Conservation (phyloP, 305 asterid species). For the Nicotiana rustica region DNA sequence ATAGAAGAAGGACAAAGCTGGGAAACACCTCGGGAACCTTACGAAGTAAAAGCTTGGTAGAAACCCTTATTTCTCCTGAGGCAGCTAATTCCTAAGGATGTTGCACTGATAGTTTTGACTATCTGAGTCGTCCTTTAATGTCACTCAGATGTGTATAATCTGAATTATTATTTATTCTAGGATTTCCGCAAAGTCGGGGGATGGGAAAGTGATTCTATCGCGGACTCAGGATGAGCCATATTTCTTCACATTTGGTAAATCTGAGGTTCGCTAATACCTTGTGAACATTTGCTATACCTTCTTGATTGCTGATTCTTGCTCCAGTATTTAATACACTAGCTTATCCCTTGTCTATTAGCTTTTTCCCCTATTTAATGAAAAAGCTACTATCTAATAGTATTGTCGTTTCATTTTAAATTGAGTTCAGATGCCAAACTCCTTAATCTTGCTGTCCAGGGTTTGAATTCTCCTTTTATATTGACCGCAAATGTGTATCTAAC, state of each 20-base stretch:
- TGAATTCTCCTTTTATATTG: slow-evolving; percentile 4
- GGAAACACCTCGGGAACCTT: slow-evolving; percentile 97
- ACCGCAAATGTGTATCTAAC: not conserved
- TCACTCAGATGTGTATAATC: slow-evolving; percentile 19
- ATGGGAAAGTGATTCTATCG: slow-evolving; percentile 69
- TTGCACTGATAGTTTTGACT: slow-evolving; percentile 22
- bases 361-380: not conserved
- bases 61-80: slow-evolving; percentile 34
- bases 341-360: slow-evolving; percentile 24
- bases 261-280: slow-evolving; percentile 67
- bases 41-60: slow-evolving; percentile 91
- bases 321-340: slow-evolving; percentile 16
- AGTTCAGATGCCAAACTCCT: slow-evolving; percentile 25
- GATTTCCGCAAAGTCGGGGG: slow-evolving; percentile 85
- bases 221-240: slow-evolving; percentile 75
- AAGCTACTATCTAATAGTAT: not conserved
- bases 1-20: slow-evolving; percentile 86
- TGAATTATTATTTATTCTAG: slow-evolving; percentile 46
- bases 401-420: not conserved
- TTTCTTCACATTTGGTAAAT: slow-evolving; percentile 86
- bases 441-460: slow-evolving; percentile 20
- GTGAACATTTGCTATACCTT: not conserved
- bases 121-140: slow-evolving; percentile 28
- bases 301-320: slow-evolving; percentile 17
- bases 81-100: slow-evolving; percentile 28